Evolutionary conservation across 2,329 filamentous ascomycete species (phyloP), one percentile per base, ranked within the genome.

Genomic region (Aurifilum marmelostoma): DNA sequence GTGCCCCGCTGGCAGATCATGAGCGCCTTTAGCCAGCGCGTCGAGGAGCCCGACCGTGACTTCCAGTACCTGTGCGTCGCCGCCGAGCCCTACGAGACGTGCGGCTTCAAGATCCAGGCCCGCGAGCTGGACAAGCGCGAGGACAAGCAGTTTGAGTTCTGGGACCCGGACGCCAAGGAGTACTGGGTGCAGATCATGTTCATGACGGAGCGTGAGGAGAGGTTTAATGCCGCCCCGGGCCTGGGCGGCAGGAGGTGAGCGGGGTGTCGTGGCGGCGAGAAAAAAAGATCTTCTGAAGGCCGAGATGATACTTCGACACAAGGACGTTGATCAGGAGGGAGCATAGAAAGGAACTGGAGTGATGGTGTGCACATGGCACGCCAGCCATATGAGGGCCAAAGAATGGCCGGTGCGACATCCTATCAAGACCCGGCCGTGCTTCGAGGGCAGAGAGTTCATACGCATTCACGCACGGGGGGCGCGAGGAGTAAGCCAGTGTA

Each of bases 121-220:
- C 86, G 93, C 70, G 96, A 98, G 84, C 89, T 99, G 70, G 96
- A 99, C 82, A 88, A 94, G 75, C 87, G 92, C 32, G 94, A 97
- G 73, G 94, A 92, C 68, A 88, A 91, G 76, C 96, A 94, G 80
- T 99, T 95, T 87, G 91, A 89, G 66, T 98, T 94, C 90, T 99
- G 94, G 85, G 96, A 99, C 81, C 90, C 91, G 71, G 96, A 99
- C 79, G 89, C 91, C 72, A 97, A 97, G 85, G 95, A 98, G 83
- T 99, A 97, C 78, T 98, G 94, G 93, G 88, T 97, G 54, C 96
- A 98, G 84, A 87, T 99, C 73, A 92, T 98, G 85, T 99, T 98
- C 83, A 96, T 97, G 88, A 98, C 96, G 52, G 96, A 99, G 84
- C 89, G 96, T 72, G 96, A 98, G 82, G 95, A 97, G 85, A 86